Evolutionary conservation across 805 yeast species (phyloP), one percentile per base, ranked within the genome.

Genomic region (Saturnispora gosingensis): DNA sequence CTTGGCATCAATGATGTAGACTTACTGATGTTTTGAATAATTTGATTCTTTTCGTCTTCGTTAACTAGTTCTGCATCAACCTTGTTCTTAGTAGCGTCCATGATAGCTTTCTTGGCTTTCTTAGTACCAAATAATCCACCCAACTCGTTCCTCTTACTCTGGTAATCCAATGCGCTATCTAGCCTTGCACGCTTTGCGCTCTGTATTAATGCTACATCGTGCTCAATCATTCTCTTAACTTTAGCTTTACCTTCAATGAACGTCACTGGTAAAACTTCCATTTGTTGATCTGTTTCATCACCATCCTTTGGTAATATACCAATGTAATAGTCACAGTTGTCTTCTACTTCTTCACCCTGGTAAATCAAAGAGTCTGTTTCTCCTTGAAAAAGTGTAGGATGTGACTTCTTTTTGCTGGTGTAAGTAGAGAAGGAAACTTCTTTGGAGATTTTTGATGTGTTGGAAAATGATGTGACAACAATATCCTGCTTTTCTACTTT

Each of bases 71-170:
- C 95, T 2, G 96, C 77, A 65, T 93, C 97, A 62, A 93, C 82
- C 60, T 85, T 77, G 70, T 93, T 93, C 67, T 85, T 81, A 61
- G 83, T 93, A 61, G 81, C 69, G 64, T 84, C 91, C 48, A 78
- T 72, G 61, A 93, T 85, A 35, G 95, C 95, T 60, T 88, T 85
- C 72, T 88, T 91, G 56, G 97, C 97, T 72, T 82, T 90, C 72
- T 87, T 90, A 53, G 99, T 91, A 76, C 99, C 99, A 61, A 93
- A 93, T 3, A 93, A 95, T 69, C 88, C 91, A 63, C 99, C 99
- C 63, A 93, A 76, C 2, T 88, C 85, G 52, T 80, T 86, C 66
- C 97, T 79, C 69, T 87, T 88, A 16, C 45, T 53, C 7, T 49
- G 36, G 44, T 53, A 51, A 18, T 54, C 54, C 16, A 56, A 46